Percentiles rank a stretch among this genome's conserved stretches.
Evolutionary conservation across 176 grass and related monocot genomes (phyloP).

Genomic region (Carex cristatella): DNA sequence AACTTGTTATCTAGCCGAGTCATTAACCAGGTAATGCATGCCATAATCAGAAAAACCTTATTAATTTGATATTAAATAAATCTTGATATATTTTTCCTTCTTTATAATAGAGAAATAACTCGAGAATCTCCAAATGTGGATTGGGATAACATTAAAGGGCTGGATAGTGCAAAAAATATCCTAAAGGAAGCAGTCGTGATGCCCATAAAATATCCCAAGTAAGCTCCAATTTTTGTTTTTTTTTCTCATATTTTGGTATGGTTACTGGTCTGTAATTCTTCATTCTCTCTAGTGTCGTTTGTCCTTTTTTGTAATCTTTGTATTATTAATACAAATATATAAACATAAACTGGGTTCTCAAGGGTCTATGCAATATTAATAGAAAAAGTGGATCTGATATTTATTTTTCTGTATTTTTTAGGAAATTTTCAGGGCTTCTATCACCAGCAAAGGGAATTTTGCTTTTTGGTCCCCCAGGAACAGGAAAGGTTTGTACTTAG

Average conservation of each 20-base stretch:
- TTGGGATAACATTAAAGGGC: constrained; percentile 97
- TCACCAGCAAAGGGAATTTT: constrained; percentile 54
- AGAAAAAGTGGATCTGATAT: not conserved
- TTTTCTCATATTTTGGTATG: not conserved
- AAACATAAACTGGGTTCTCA: not conserved
- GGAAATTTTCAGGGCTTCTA: constrained; percentile 44
- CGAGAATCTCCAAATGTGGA: constrained; percentile 85
- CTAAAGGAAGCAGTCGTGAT: constrained; percentile 90
- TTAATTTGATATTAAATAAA: not conserved
- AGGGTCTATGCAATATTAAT: not conserved
- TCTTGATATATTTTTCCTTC: not conserved
- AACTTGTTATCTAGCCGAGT: constrained; percentile 74
- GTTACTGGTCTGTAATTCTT: not conserved
- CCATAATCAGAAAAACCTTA: not conserved
- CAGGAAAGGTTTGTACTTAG: constrained; percentile 35
- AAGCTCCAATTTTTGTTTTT: constrained; percentile 31
- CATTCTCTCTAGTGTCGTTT: not conserved
- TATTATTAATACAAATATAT: not conserved
- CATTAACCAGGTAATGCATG: constrained; percentile 55
- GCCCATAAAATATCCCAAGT: constrained; percentile 99
- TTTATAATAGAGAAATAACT: constrained; percentile 60
- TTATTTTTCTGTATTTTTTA: constrained; percentile 10
- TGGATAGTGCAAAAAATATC: constrained; percentile 76
- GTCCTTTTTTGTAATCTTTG: not conserved
- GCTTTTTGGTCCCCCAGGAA: constrained; percentile 48